These are phyloP conservation scores for Exutisphaerella laricina DNA, from an alignment of 2,329 filamentous ascomycete genomes.

Conservation along the genomic window DNA sequence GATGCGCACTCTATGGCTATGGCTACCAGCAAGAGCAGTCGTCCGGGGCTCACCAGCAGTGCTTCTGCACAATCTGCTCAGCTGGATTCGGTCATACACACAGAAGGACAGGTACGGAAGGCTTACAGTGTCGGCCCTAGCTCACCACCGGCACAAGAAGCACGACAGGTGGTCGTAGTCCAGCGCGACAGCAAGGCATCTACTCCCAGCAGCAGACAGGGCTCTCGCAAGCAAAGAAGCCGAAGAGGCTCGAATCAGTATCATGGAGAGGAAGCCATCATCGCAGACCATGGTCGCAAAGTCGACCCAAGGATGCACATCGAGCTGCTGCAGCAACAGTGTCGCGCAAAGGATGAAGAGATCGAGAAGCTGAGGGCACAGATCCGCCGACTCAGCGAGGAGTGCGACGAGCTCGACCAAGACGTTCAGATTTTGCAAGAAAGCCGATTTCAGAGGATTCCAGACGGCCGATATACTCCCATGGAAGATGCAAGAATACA, in stretches of 20 bases:
- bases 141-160: too few relatives aligned
- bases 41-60: not conserved
- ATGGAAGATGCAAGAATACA: constrained; percentile 8
- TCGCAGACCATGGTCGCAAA: not conserved
- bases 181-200: not conserved
- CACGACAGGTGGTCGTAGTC: not conserved
- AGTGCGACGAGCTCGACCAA: constrained; percentile 7
- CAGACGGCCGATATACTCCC: constrained; percentile 8
- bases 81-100: not conserved
- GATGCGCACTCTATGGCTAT: not conserved
- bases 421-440: constrained; percentile 9
- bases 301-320: not conserved
- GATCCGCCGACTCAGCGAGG: not conserved
- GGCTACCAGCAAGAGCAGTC: not conserved
- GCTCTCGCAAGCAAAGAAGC: not conserved
- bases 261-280: not conserved
- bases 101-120: not conserved
- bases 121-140: too few relatives aligned
- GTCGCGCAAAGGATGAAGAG: not conserved
- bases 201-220: not conserved
- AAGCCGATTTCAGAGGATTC: constrained; percentile 7
- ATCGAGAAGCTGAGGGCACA: not conserved
- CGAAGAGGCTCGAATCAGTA: constrained; percentile 1
- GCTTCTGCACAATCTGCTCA: not conserved
- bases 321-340: not conserved